A percentile compares a stretch with the other conserved stretches of the same genome.
Conservation (phyloP, 1,139 yeast species). For the Scheffersomyces titani region DNA sequence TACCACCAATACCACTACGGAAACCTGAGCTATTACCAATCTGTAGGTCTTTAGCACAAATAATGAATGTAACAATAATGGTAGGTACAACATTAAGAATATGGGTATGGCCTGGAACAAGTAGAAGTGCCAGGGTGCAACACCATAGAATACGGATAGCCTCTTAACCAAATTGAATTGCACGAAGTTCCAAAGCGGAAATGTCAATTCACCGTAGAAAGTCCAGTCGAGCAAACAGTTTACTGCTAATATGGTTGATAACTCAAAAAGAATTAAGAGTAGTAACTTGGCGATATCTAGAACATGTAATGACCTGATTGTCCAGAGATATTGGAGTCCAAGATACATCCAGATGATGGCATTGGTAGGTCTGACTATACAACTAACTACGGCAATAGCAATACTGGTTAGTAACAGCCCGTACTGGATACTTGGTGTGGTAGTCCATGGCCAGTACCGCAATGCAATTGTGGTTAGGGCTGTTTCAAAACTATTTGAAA, state of each 20-base stretch:
- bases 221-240: conserved; percentile 50
- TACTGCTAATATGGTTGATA: conserved; percentile 24
- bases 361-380: conserved; percentile 83
- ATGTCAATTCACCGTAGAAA: conserved; percentile 58
- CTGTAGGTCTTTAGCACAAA: conserved; percentile 9
- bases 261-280: conserved; percentile 13
- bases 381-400: conserved; percentile 53
- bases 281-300: conserved; percentile 10
- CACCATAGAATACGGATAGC: conserved; percentile 82
- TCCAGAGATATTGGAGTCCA: conserved; percentile 42
- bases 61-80: conserved; percentile 41
- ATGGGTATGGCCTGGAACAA: conserved; percentile 80
- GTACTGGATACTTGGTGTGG: conserved; percentile 10
- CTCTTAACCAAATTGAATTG: conserved; percentile 75
- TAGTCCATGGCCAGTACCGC: conserved; percentile 70
- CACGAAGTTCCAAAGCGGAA: conserved; percentile 71
- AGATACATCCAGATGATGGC: conserved; percentile 69
- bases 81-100: conserved; percentile 64
- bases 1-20: conserved; percentile 43
- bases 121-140: conserved; percentile 85
- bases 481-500: conserved; percentile 83
- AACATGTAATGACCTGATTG: conserved; percentile 8
- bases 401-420: conserved; percentile 24
- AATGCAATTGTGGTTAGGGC: conserved; percentile 70
- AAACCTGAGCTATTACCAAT: conserved; percentile 23